Percentiles rank a stretch among this genome's conserved stretches.
Evolutionary conservation across 768 basidiomycete species (phyloP).

Genomic region (Leucocoprinus birnbaumii): DNA sequence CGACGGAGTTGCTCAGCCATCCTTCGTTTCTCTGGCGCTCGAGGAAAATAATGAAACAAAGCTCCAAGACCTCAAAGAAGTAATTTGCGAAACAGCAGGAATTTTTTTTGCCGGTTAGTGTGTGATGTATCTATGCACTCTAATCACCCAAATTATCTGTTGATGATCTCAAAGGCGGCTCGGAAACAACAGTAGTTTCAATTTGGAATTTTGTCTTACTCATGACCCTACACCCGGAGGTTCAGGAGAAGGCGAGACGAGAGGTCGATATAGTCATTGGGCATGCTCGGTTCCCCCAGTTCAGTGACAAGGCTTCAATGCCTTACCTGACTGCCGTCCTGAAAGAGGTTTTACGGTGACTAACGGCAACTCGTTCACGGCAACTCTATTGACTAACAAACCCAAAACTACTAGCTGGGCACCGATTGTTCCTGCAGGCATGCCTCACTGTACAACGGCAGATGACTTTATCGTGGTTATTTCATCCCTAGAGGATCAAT

Average conservation of each 20-base stretch:
- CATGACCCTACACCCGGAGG: conserved; percentile 28
- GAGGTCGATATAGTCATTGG: conserved; percentile 30
- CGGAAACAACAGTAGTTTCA: conserved; percentile 11
- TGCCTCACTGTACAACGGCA: conserved; percentile 25
- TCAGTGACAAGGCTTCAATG: conserved; percentile 20
- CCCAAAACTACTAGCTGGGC: background rate
- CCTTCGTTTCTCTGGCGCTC: conserved; percentile 8
- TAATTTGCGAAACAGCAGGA: conserved; percentile 32
- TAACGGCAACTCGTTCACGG: background rate
- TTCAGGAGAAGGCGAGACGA: conserved; percentile 24
- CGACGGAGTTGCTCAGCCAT: conserved; percentile 3
- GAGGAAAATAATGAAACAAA: background rate
- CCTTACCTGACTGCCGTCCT: conserved; percentile 18
- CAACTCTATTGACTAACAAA: too few species aligned
- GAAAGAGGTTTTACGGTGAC: conserved; percentile 13
- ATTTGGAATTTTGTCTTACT: conserved; percentile 25
- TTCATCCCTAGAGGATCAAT: conserved; percentile 28
- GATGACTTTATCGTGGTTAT: conserved; percentile 34
- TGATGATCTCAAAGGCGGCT: background rate
- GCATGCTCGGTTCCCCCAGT: conserved; percentile 21
- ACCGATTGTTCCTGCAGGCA: conserved; percentile 15
- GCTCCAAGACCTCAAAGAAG: conserved; percentile 6
- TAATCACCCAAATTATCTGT: too few species aligned
- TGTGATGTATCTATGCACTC: background rate
- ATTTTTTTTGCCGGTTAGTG: conserved; percentile 41